A percentile compares a stretch with the other conserved stretches of the same genome.
Conservation (phyloP, 345 rosid species). For the Nephelium lappaceum region DNA sequence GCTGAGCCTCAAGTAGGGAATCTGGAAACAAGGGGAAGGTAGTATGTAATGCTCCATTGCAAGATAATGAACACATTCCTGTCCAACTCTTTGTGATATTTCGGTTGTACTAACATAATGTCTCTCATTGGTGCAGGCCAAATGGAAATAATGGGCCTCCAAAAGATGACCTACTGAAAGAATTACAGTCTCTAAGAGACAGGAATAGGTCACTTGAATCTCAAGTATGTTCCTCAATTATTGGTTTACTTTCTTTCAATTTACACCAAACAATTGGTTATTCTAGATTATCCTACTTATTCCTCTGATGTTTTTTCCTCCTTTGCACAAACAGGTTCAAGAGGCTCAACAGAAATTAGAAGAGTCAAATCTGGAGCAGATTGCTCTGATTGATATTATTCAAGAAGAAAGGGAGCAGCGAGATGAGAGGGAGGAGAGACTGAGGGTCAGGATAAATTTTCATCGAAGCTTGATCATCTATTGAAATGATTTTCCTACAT, state of each 20-base stretch:
- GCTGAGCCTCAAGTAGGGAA: slow-evolving; percentile 26
- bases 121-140: slow-evolving; percentile 15
- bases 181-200: slow-evolving; percentile 29
- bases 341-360: slow-evolving; percentile 18
- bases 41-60: neutral
- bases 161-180: neutral
- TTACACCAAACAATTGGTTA: neutral
- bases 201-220: slow-evolving; percentile 34
- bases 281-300: too few relatives aligned
- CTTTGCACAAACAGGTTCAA: slow-evolving; percentile 29
- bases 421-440: slow-evolving; percentile 32
- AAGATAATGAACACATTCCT: neutral
- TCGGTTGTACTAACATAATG: neutral
- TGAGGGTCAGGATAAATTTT: slow-evolving; percentile 38
- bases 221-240: slow-evolving; percentile 29
- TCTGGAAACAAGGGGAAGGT: slow-evolving; percentile 27
- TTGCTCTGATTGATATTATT: slow-evolving; percentile 10
- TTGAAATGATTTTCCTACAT: too few relatives aligned
- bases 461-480: neutral
- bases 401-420: slow-evolving; percentile 36
- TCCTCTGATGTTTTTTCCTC: neutral
- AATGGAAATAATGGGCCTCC: neutral
- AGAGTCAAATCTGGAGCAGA: slow-evolving; percentile 24
- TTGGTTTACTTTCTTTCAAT: neutral
- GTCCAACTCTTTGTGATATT: neutral